A percentile compares a stretch with the other conserved stretches of the same genome.
phyloP scores from a whole-genome alignment of 495 filamentous ascomycete species.

The Cryomyces antarcticus region DNA sequence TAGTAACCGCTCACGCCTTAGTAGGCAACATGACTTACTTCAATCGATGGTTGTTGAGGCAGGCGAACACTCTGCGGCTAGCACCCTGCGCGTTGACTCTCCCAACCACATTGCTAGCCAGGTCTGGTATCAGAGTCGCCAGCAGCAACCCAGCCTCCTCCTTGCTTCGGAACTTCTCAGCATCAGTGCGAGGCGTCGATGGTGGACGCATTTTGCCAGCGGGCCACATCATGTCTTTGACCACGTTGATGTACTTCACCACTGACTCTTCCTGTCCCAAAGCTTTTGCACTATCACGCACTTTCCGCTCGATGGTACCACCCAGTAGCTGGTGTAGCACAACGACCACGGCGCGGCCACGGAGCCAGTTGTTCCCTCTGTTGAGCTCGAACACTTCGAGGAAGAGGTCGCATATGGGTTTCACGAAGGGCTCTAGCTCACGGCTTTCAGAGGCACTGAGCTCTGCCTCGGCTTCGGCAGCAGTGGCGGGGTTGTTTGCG shows the following conservation, averaged over 20 bases:
- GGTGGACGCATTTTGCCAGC: constrained; percentile 29
- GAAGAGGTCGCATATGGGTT: constrained; percentile 95
- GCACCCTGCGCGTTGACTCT: constrained; percentile 19
- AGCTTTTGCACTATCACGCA: constrained; percentile 55
- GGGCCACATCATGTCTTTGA: constrained; percentile 65
- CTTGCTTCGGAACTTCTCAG: constrained; percentile 31
- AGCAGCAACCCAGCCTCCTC: constrained; percentile 20
- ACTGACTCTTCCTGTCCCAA: constrained; percentile 59
- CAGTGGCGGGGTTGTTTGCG: constrained; percentile 41
- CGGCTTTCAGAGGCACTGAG: constrained; percentile 80
- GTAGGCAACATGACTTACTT: constrained; percentile 14
- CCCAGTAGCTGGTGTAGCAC: constrained; percentile 52
- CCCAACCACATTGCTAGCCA: constrained; percentile 25
- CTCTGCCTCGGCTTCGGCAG: constrained; percentile 85
- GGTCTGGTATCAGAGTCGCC: constrained; percentile 26
- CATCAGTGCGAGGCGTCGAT: constrained; percentile 22
- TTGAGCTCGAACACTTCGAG: constrained; percentile 91
- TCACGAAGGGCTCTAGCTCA: constrained; percentile 86
- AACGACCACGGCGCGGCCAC: constrained; percentile 84
- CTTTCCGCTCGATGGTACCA: constrained; percentile 82
- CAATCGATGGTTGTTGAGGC: constrained; percentile 21
- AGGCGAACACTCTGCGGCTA: constrained; percentile 15
- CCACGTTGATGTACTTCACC: constrained; percentile 47
- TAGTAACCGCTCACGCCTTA: not conserved
- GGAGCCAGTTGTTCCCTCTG: constrained; percentile 80